Evolutionary conservation across 176 grass and related monocot species (phyloP).

Genomic region (Themeda triandra): DNA sequence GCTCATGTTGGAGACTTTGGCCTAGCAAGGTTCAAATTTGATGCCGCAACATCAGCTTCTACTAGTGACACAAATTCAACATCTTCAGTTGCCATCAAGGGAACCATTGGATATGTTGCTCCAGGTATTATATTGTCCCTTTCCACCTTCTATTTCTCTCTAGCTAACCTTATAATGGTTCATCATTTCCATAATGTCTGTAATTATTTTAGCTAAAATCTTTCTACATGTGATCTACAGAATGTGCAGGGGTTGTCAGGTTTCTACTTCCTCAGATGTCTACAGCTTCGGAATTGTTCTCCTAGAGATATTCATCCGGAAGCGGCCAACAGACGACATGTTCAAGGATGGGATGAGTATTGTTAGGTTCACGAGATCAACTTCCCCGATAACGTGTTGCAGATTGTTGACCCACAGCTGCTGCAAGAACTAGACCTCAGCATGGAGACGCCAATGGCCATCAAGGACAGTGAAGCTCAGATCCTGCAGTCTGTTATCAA

Average conservation of each 20-base stretch:
- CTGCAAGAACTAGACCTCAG: neutral
- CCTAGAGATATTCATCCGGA: neutral
- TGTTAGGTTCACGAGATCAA: neutral
- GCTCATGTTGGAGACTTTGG: neutral
- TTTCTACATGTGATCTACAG: neutral
- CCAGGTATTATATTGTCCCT: neutral
- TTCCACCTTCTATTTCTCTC: neutral
- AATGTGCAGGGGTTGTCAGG: neutral
- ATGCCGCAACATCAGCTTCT: neutral
- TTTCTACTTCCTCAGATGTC: neutral
- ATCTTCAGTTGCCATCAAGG: neutral
- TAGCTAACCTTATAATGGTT: neutral
- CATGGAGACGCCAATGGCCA: neutral
- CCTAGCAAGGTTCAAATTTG: neutral
- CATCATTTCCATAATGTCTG: neutral
- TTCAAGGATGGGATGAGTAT: neutral
- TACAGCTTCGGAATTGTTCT: neutral
- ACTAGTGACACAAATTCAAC: neutral
- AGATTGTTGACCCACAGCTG: neutral
- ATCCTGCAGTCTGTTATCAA: neutral
- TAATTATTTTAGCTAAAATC: neutral
- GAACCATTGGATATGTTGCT: neutral
- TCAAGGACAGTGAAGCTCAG: neutral
- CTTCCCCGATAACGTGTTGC: neutral
- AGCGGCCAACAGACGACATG: neutral